A percentile compares a stretch with the other conserved stretches of the same genome.
Evolutionary conservation across 2,329 filamentous ascomycete species (phyloP).

Genomic region (Reticulascus tulasneorum): DNA sequence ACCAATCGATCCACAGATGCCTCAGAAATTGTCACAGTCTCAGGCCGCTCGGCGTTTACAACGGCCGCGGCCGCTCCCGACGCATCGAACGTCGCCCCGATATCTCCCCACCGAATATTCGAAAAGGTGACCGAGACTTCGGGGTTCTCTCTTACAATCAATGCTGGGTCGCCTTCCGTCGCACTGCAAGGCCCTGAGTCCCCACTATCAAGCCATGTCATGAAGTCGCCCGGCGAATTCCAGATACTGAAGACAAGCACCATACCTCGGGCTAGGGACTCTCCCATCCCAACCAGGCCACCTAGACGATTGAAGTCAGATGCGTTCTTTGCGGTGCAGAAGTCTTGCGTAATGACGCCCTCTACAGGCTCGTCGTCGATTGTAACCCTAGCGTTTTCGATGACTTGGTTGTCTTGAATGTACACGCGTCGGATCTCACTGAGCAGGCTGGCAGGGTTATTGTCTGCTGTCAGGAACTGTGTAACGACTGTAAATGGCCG

Average conservation of each 20-base stretch:
- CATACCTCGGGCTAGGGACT: slow-evolving; percentile 45
- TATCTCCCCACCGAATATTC: slow-evolving; percentile 54
- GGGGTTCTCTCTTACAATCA: slow-evolving; percentile 42
- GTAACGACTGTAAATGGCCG: slow-evolving; percentile 34
- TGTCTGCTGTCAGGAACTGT: slow-evolving; percentile 34
- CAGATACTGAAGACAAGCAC: slow-evolving; percentile 52
- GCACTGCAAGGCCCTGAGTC: slow-evolving; percentile 49
- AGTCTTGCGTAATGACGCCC: slow-evolving; percentile 21
- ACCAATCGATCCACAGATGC: too few species aligned
- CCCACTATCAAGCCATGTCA: slow-evolving; percentile 54
- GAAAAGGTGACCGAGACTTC: slow-evolving; percentile 51
- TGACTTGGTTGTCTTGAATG: slow-evolving; percentile 41
- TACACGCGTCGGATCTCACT: slow-evolving; percentile 46
- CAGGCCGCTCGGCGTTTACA: too few species aligned
- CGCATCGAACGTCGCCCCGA: slow-evolving; percentile 43
- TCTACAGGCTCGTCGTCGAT: slow-evolving; percentile 17
- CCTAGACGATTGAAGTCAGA: slow-evolving; percentile 27
- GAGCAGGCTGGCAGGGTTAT: slow-evolving; percentile 27
- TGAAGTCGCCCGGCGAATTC: slow-evolving; percentile 48
- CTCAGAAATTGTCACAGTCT: too few species aligned
- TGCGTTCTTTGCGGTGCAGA: slow-evolving; percentile 20
- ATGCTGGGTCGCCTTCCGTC: slow-evolving; percentile 47
- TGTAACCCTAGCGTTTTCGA: slow-evolving; percentile 32
- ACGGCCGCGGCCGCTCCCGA: too few species aligned
- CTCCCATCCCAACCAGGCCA: slow-evolving; percentile 36